A percentile compares a stretch with the other conserved stretches of the same genome.
Conservation (phyloP, 2,329 filamentous ascomycete genomes). For the Phaeoacremonium minimum region DNA sequence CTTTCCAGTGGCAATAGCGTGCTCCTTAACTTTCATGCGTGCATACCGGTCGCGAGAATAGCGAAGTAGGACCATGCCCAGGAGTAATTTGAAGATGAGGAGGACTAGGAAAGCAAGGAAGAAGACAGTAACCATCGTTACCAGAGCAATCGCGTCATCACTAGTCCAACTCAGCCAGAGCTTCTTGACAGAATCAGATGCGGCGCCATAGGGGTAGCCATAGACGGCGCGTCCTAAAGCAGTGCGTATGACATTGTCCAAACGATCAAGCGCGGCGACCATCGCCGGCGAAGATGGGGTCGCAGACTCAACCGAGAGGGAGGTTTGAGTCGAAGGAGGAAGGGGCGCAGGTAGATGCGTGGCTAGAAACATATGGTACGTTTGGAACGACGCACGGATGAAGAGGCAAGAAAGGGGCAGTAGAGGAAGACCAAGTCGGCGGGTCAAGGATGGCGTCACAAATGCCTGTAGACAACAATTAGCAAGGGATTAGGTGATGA, state of each 20-base stretch:
- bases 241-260: conserved; percentile 72
- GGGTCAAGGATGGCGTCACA: conserved; percentile 81
- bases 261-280: conserved; percentile 71
- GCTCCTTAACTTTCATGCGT: conserved; percentile 71
- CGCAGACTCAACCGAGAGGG: conserved; percentile 60
- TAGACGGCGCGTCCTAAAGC: conserved; percentile 74
- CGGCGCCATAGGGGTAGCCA: conserved; percentile 42
- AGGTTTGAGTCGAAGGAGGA: conserved; percentile 59
- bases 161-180: conserved; percentile 54
- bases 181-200: conserved; percentile 24
- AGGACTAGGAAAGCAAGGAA: conserved; percentile 81
- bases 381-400: conserved; percentile 89
- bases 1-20: conserved; percentile 38
- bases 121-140: conserved; percentile 84
- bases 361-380: conserved; percentile 96
- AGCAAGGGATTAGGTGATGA: neutral
- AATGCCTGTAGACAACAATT: conserved; percentile 60
- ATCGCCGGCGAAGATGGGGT: conserved; percentile 67
- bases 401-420: conserved; percentile 93
- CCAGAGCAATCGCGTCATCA: conserved; percentile 69
- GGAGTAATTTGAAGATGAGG: conserved; percentile 75
- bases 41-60: conserved; percentile 77
- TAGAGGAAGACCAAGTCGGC: conserved; percentile 83
- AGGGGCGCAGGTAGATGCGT: conserved; percentile 77
- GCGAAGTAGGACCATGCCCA: conserved; percentile 82